Conservation (phyloP, 441 rosid species). For the Aquilaria agallochum region DNA sequence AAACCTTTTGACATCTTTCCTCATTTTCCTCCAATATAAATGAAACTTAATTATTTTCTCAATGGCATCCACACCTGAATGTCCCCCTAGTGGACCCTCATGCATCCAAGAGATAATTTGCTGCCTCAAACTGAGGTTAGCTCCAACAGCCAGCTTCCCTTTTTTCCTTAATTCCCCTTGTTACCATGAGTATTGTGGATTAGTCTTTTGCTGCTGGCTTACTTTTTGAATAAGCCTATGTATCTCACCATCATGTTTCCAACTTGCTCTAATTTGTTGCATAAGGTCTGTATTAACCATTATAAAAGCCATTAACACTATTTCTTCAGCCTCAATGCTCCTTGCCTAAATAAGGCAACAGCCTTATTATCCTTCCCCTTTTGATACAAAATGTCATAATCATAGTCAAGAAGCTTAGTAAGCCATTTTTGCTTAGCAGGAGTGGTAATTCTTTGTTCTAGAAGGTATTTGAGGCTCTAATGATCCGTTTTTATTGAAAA, state of each 20-base stretch:
- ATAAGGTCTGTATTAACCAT: not conserved
- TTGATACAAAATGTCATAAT: not conserved
- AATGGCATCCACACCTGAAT: not conserved
- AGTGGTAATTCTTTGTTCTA: too few relatives aligned
- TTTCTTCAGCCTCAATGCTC: not conserved
- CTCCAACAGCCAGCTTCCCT: too few relatives aligned
- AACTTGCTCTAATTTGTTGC: not conserved
- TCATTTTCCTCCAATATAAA: not conserved
- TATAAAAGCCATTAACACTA: not conserved
- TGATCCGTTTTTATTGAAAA: not conserved
- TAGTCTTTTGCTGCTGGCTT: not conserved
- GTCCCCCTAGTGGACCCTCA: not conserved
- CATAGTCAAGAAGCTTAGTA: not conserved
- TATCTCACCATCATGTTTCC: not conserved
- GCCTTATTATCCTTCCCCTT: not conserved
- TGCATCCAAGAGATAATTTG: not conserved
- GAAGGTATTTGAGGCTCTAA: not conserved
- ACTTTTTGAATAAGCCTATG: not conserved
- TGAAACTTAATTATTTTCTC: too few relatives aligned
- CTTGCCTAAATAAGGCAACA: not conserved
- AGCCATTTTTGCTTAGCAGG: not conserved
- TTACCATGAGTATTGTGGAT: too few relatives aligned
- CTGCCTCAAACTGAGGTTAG: not conserved
- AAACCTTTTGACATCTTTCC: not conserved
- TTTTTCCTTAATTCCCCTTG: too few relatives aligned